phyloP scores from a whole-genome alignment of 2,329 filamentous ascomycete species.

The Hypoxylon sp. region DNA sequence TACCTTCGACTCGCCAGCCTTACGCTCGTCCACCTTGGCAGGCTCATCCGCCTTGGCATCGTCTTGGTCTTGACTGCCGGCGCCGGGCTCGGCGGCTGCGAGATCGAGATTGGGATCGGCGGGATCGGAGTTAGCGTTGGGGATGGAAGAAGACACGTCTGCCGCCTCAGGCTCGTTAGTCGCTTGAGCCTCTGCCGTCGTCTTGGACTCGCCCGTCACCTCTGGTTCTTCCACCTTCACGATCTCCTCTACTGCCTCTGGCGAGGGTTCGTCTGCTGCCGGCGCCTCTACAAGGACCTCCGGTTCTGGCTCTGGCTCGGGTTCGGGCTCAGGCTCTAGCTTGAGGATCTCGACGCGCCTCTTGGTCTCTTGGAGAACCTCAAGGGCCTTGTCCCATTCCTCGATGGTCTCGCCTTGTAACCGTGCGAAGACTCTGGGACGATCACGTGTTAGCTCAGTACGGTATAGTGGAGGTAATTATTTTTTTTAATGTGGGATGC shows the following conservation, averaged over 20 bases:
- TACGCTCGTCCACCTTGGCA: constrained; percentile 1
- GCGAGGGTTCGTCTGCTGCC: not conserved
- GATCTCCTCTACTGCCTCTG: not conserved
- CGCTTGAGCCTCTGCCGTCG: constrained; percentile 15
- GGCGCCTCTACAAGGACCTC: constrained; percentile 7
- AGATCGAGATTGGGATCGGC: too few species aligned
- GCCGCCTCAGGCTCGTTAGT: constrained; percentile 18
- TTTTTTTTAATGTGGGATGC: not conserved
- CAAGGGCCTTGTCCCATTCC: constrained; percentile 31
- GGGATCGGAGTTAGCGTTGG: not conserved
- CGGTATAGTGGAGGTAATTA: not conserved
- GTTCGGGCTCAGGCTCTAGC: constrained; percentile 28
- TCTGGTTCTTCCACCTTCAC: not conserved
- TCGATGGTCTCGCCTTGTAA: constrained; percentile 27
- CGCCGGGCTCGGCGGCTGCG: not conserved
- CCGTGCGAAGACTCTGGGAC: constrained; percentile 22
- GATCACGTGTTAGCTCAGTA: constrained; percentile 11
- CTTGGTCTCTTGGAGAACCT: constrained; percentile 13
- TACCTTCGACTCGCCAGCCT: constrained; percentile 5
- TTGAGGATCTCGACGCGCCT: constrained; percentile 14
- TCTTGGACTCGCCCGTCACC: constrained; percentile 18
- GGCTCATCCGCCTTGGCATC: constrained; percentile 1
- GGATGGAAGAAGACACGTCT: not conserved
- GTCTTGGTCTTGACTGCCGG: not conserved
- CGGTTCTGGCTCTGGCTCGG: not conserved